Base-by-base conservation (phyloP, 2,329 filamentous ascomycete species). In the Mycocentrospora acerina region DNA sequence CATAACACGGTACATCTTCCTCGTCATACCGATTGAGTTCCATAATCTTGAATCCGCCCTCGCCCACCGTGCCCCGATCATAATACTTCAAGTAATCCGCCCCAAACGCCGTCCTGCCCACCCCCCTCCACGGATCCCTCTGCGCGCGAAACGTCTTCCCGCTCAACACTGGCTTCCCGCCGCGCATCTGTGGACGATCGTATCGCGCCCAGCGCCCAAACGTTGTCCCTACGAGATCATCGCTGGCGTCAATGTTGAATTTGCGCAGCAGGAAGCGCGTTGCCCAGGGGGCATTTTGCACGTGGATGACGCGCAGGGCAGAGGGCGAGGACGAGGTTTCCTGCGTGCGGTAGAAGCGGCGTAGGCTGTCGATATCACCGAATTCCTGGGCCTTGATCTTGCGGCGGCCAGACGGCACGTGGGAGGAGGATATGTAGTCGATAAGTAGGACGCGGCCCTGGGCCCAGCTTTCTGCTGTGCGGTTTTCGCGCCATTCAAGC, bases 201-300 rank as follows among this genome's bases (percentile, higher is more conserved):
- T 73, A 74, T 25, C 66, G 58, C 3, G 74, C 68, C 72, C 75
- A 79, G 26, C 69, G 66, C 4, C 69, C 71, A 56, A 78, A 77
- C 15, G 68, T 69, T 19, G 72, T 75, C 6, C 74, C 75, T 1
- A 75, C 66, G 4, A 75, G 53, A 35, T 76, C 71, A 37, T 68
- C 62, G 28, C 66, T 67, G 31, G 73, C 66, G 38, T 74, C 66
- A 42, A 79, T 77, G 37, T 77, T 75, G 61, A 75, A 79, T 46
- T 78, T 79, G 18, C 68, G 61, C 24, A 77, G 58, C 2, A 79
- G 56, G 44, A 71, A 78, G 2, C 60, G 60, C 24, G 68, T 71
- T 1, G 76, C 76, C 74, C 75, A 77, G 7, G 60, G 59, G 6
- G 75, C 75, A 44, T 79, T 78, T 53, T 79, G 76, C 4, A 78